Evolutionary conservation across 2,329 filamentous ascomycete species (phyloP), one percentile per base, ranked within the genome.

Genomic region (Rugonectria rugulosa): DNA sequence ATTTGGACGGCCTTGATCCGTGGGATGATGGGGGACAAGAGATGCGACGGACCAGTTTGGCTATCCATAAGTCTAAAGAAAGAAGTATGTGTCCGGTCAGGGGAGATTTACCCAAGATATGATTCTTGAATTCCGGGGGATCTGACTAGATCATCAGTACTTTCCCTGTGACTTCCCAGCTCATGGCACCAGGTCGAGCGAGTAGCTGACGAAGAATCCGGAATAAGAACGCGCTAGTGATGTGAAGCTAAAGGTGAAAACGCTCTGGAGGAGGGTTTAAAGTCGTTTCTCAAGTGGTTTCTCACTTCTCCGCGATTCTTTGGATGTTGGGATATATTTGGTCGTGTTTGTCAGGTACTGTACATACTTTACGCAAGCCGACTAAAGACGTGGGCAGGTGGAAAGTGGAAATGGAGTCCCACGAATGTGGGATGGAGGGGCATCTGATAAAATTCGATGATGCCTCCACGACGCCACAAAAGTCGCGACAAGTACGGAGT

Each of bases 401-500:
- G 29, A 34, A 41, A 32, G 20, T 36, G 27, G 40, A 50, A 49
- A 37, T 44, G 9, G 21, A 27, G 48, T 29, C 11, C 23, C 38
- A 19, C 10, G 38, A 37, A 32, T 31, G 53, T 46, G 51, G 51
- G 51, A 51, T 46, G 27, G 52, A 56, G 53, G 53, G 46, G 41
- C 46, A 51, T 56, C 53, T 56, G 45, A 55, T 55, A 49, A 55
- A 41, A 36, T 37, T 23, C 21, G 32, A 20, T 26, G 40, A 44
- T 41, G 53, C 34, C 27, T 56, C 46, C 41, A 45, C 27, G 46
- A 46, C 19, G 20, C 37, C 11, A 23, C 37, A 19, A 38, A 9
- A 11, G 7, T 21, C 7, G 20, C 12, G 10, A 24, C 14, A 32
- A 31, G 36, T 29, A 36, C 42, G 27, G 42, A 40, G 12, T n/a